These are phyloP conservation scores for Noccaea bulbosa DNA, from an alignment of 345 rosid genomes.

Conservation along the genomic window DNA sequence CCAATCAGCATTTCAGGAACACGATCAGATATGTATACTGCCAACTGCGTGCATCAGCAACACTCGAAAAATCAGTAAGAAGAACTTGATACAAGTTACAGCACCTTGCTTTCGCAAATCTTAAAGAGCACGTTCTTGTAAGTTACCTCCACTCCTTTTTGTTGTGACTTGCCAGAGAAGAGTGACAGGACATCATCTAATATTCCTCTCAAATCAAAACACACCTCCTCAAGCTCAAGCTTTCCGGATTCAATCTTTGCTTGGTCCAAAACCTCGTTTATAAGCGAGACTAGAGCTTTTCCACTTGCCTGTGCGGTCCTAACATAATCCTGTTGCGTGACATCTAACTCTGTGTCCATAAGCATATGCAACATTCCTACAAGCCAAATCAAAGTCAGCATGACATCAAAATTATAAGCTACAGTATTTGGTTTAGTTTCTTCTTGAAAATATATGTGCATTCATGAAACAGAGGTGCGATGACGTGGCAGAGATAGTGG, in stretches of 20 bases:
- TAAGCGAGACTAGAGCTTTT: constrained; percentile 83
- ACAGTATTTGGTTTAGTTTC: constrained; percentile 7
- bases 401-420: constrained; percentile 6
- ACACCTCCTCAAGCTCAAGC: constrained; percentile 90
- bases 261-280: constrained; percentile 93
- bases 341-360: constrained; percentile 89
- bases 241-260: constrained; percentile 97
- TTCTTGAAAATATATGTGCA: background rate
- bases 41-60: constrained; percentile 59
- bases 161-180: constrained; percentile 86
- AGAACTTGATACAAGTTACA: constrained; percentile 1
- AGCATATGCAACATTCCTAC: constrained; percentile 95
- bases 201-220: constrained; percentile 75
- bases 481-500: background rate
- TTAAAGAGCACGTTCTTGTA: constrained; percentile 25
- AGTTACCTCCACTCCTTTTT: constrained; percentile 89
- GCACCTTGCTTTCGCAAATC: constrained; percentile 5
- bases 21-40: constrained; percentile 79
- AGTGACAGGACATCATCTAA: constrained; percentile 94
- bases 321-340: constrained; percentile 85
- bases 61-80: constrained; percentile 10
- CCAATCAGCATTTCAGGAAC: constrained; percentile 89
- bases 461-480: background rate
- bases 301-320: constrained; percentile 96
- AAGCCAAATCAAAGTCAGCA: constrained; percentile 36